Evolutionary conservation across 768 basidiomycete species (phyloP).

Genomic region (Piloderma croceum): DNA sequence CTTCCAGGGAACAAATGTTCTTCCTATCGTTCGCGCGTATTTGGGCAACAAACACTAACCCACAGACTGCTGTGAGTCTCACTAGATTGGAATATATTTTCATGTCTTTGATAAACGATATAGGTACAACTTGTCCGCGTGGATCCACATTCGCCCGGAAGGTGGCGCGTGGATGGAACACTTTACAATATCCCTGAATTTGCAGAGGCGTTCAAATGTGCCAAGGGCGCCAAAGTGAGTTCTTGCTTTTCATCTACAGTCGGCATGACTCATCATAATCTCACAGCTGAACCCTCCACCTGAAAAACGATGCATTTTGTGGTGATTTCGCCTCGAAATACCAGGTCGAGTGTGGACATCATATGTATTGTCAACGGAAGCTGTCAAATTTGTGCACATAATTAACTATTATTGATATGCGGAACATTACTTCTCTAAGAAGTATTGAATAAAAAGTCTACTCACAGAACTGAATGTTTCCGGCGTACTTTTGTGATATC

Average conservation of each 20-base stretch:
- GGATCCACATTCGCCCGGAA: slow-evolving; percentile 82
- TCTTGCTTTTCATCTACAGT: neutral
- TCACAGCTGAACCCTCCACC: slow-evolving; percentile 74
- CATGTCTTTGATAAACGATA: neutral
- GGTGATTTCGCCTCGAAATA: too few species aligned
- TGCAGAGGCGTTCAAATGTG: slow-evolving; percentile 81
- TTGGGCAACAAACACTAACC: slow-evolving; percentile 82
- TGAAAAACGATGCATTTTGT: slow-evolving; percentile 76
- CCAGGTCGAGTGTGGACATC: too few species aligned
- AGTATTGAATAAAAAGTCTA: too few species aligned
- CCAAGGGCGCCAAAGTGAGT: slow-evolving; percentile 65
- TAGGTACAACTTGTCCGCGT: slow-evolving; percentile 76
- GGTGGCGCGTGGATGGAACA: slow-evolving; percentile 81
- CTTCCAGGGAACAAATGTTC: slow-evolving; percentile 90
- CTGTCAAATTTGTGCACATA: too few species aligned
- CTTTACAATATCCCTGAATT: slow-evolving; percentile 85
- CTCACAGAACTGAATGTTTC: too few species aligned
- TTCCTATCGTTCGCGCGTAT: slow-evolving; percentile 86
- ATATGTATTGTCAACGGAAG: slow-evolving; percentile 9
- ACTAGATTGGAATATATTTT: neutral
- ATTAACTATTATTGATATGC: too few species aligned
- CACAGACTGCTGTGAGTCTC: slow-evolving; percentile 62
- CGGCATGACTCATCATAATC: neutral
- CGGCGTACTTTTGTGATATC: too few species aligned
- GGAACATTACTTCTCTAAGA: too few species aligned